Evolutionary conservation across 805 yeast genomes (phyloP).

Genomic region (Saccharomycopsis fermentans): DNA sequence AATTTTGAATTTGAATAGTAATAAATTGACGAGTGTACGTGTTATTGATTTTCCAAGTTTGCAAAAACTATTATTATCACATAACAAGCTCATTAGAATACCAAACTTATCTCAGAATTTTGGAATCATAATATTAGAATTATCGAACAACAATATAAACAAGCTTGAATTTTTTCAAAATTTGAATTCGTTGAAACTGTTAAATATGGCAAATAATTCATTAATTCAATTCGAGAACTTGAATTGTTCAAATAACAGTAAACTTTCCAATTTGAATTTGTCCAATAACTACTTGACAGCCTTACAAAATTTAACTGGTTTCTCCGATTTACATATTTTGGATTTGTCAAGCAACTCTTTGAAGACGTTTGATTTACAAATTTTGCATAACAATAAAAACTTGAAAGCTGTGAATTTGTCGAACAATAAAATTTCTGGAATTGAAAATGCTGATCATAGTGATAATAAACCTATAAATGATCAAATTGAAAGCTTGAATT

Average conservation of each 20-base stretch:
- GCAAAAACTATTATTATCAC: not conserved
- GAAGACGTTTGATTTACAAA: not conserved
- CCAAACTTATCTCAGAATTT: not conserved
- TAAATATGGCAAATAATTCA: constrained; percentile 6
- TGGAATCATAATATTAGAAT: constrained; percentile 1
- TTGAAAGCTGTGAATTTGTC: constrained; percentile 3
- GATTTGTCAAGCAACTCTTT: not conserved
- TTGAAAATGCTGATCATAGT: constrained; percentile 2
- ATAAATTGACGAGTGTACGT: not conserved
- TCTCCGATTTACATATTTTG: not conserved
- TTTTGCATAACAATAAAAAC: not conserved
- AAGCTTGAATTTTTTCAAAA: constrained; percentile 7
- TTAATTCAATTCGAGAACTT: constrained; percentile 8
- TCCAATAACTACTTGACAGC: not conserved
- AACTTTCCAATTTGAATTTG: not conserved
- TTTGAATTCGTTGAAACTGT: not conserved
- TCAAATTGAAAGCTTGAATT: constrained; percentile 2
- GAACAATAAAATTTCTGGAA: constrained; percentile 9
- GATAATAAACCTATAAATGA: not conserved
- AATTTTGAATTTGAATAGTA: constrained; percentile 1
- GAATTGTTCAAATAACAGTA: not conserved
- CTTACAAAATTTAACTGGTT: not conserved
- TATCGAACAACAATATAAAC: constrained; percentile 9
- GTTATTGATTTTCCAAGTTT: not conserved
- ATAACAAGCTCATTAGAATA: not conserved